A percentile compares a stretch with the other conserved stretches of the same genome.
Evolutionary conservation across 1,139 yeast species (phyloP).

Genomic region (Protomyces macrosporus): DNA sequence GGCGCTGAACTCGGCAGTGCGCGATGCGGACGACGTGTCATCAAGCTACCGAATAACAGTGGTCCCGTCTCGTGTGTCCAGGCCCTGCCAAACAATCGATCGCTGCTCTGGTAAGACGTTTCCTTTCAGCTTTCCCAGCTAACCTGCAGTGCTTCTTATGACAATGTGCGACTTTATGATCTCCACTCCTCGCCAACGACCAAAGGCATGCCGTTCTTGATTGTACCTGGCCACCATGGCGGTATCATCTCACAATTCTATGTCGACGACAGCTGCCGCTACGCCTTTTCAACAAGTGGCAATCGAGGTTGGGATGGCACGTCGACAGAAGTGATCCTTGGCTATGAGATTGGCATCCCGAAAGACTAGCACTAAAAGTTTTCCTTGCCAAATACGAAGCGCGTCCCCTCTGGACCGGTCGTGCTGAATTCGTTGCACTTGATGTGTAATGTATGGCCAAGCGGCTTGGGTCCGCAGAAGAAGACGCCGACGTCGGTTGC

Average conservation of each 20-base stretch:
- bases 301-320: slow-evolving; percentile 91
- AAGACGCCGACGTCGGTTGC: slow-evolving; percentile 27
- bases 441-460: slow-evolving; percentile 17
- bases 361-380: slow-evolving; percentile 4
- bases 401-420: slow-evolving; percentile 22
- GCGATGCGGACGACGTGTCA: slow-evolving; percentile 40
- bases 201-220: slow-evolving; percentile 46
- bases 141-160: slow-evolving; percentile 64
- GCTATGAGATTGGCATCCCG: slow-evolving; percentile 56
- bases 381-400: slow-evolving; percentile 26
- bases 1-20: slow-evolving; percentile 42
- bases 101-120: slow-evolving; percentile 48
- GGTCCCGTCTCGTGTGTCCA: slow-evolving; percentile 85
- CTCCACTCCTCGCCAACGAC: slow-evolving; percentile 46
- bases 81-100: slow-evolving; percentile 75
- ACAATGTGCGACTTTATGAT: slow-evolving; percentile 82
- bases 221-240: slow-evolving; percentile 63
- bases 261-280: slow-evolving; percentile 78
- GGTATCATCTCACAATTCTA: slow-evolving; percentile 55
- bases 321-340: slow-evolving; percentile 70
- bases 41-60: slow-evolving; percentile 77
- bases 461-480: slow-evolving; percentile 23
- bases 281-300: slow-evolving; percentile 87
- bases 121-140: not conserved
- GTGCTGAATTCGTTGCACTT: slow-evolving; percentile 9